These are phyloP conservation scores for Xylaria palmicola DNA, from an alignment of 495 filamentous ascomycete genomes.

Conservation along the genomic window DNA sequence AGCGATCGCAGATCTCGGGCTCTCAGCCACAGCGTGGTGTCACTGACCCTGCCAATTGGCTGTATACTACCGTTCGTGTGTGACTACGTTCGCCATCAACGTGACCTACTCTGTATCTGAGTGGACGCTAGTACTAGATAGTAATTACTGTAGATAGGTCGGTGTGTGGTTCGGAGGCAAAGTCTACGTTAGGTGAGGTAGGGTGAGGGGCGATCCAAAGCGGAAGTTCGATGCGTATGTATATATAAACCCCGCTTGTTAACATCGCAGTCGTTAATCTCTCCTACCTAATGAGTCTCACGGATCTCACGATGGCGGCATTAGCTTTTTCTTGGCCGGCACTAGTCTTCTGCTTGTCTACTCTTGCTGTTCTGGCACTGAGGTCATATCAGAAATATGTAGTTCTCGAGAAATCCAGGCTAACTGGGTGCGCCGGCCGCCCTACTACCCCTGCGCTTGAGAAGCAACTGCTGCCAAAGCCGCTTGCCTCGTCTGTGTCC, in stretches of 20 bases:
- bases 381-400: constrained; percentile 25
- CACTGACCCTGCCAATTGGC: too few species aligned
- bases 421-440: constrained; percentile 11
- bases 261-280: not conserved
- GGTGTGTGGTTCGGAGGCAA: too few species aligned
- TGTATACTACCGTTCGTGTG: too few species aligned
- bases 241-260: not conserved
- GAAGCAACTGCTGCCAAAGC: constrained; percentile 22
- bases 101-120: too few species aligned
- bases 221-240: too few species aligned
- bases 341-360: constrained; percentile 20
- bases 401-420: constrained; percentile 20
- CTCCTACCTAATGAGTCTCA: not conserved
- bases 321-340: constrained; percentile 17
- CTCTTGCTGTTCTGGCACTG: constrained; percentile 28
- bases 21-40: too few species aligned
- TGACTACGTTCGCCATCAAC: too few species aligned
- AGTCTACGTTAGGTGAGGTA: too few species aligned
- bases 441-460: constrained; percentile 23
- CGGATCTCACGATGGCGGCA: constrained; percentile 10
- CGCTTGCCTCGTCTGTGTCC: constrained; percentile 15
- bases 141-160: too few species aligned
- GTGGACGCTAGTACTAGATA: too few species aligned
- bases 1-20: too few species aligned
- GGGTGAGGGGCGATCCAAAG: too few species aligned